Percentiles rank a stretch among this genome's conserved stretches.
phyloP scores from a whole-genome alignment of 2,329 filamentous ascomycete genomes.

The Fonsecaea monophora region DNA sequence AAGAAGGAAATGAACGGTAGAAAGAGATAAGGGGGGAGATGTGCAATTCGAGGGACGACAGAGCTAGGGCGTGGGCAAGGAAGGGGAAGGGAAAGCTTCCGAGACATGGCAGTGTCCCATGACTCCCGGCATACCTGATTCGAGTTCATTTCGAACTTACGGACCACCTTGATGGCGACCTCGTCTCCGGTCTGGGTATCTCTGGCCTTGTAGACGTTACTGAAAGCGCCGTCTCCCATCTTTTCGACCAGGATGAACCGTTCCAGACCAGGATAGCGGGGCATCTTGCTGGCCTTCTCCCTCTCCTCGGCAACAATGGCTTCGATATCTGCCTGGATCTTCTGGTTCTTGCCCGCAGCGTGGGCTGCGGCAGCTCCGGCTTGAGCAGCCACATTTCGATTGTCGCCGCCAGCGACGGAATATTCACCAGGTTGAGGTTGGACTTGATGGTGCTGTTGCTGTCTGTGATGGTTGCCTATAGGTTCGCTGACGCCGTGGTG shows the following conservation, averaged over 20 bases:
- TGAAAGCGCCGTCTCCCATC: conserved; percentile 99
- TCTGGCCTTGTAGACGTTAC: conserved; percentile 91
- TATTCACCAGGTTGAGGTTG: conserved; percentile 63
- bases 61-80: conserved; percentile 7
- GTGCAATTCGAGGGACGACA: conserved; percentile 11
- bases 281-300: conserved; percentile 82
- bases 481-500: conserved; percentile 63
- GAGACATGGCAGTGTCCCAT: conserved; percentile 32
- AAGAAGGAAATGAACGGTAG: conserved; percentile 36
- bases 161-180: conserved; percentile 97
- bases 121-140: conserved; percentile 79
- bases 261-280: conserved; percentile 82
- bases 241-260: conserved; percentile 88
- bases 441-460: conserved; percentile 42
- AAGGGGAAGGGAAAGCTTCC: conserved; percentile 34
- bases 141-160: conserved; percentile 98
- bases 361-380: conserved; percentile 70
- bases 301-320: conserved; percentile 92
- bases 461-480: conserved; percentile 66
- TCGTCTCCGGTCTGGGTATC: conserved; percentile 73
- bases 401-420: conserved; percentile 65
- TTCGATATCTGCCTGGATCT: conserved; percentile 71
- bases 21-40: conserved; percentile 29
- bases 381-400: conserved; percentile 70
- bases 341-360: conserved; percentile 67